Evolutionary conservation across 805 yeast genomes (phyloP).

Genomic region (Nematodospora valgi): DNA sequence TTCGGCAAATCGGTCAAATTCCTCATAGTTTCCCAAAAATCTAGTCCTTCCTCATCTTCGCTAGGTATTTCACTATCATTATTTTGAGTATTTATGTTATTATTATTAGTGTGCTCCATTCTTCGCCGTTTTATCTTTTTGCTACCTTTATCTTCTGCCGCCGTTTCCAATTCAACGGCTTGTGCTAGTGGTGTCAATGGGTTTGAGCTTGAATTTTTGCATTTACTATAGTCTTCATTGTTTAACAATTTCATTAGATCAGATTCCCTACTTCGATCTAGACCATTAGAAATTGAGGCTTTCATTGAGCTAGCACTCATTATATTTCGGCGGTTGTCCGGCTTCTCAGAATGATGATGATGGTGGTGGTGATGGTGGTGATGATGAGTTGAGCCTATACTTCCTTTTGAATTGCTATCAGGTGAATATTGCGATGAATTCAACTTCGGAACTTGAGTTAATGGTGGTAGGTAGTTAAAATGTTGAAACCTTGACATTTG

Average conservation of each 20-base stretch:
- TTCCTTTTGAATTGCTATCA: constrained; percentile 14
- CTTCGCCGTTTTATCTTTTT: constrained; percentile 7
- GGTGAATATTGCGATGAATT: constrained; percentile 55
- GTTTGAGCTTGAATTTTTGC: constrained; percentile 10
- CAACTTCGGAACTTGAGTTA: constrained; percentile 66
- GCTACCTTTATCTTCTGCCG: constrained; percentile 25
- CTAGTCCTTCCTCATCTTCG: constrained; percentile 61
- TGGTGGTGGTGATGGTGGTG: constrained; percentile 32
- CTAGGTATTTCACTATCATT: constrained; percentile 9
- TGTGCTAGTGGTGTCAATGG: constrained; percentile 39
- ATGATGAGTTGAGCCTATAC: constrained; percentile 13
- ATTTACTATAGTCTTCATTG: constrained; percentile 11
- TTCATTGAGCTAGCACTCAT: constrained; percentile 4
- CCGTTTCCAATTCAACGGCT: constrained; percentile 38
- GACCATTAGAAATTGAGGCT: constrained; percentile 1
- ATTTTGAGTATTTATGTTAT: constrained; percentile 9
- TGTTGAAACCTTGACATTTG: constrained; percentile 61
- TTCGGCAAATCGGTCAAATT: constrained; percentile 39
- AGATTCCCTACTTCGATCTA: constrained; percentile 26
- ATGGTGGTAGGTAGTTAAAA: constrained; percentile 70
- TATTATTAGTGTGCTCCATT: constrained; percentile 5
- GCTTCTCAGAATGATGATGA: constrained; percentile 14
- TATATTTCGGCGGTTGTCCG: not conserved
- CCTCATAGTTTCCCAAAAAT: constrained; percentile 70
- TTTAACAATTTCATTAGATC: constrained; percentile 47